Conservation (phyloP, 352 stramenopile genomes). For the Hyaloperonospora arabidopsidis region DNA sequence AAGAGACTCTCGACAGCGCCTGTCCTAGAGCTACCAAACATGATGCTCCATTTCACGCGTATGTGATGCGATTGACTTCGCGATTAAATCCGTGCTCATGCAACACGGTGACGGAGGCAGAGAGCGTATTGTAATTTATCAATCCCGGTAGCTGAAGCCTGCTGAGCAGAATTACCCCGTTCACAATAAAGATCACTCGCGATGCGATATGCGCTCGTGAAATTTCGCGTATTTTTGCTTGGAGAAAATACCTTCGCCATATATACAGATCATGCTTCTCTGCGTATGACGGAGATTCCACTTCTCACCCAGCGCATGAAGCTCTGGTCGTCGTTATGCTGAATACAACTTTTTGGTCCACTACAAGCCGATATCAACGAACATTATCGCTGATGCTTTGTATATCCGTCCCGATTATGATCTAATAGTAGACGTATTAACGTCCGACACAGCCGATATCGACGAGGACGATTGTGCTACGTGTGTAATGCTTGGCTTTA, state of each 20-base stretch:
- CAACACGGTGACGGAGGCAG: background rate
- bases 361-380: background rate
- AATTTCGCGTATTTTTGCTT: background rate
- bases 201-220: background rate
- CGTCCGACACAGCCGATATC: background rate
- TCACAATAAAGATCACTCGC: background rate
- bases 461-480: background rate
- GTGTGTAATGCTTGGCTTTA: background rate
- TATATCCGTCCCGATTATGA: background rate
- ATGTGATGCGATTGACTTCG: too few species aligned
- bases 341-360: background rate
- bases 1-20: background rate
- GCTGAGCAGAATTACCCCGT: background rate
- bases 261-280: background rate
- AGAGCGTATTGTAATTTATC: background rate
- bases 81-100: background rate
- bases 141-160: background rate
- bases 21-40: background rate
- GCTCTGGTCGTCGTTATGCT: too few species aligned
- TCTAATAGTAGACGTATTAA: background rate
- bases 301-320: too few species aligned
- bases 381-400: background rate
- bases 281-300: background rate
- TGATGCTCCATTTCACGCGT: too few species aligned
- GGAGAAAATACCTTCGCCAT: background rate